Percentiles rank a stretch among this genome's conserved stretches.
Evolutionary conservation across 768 basidiomycete species (phyloP).

Genomic region (Boletus vinaceobasis): DNA sequence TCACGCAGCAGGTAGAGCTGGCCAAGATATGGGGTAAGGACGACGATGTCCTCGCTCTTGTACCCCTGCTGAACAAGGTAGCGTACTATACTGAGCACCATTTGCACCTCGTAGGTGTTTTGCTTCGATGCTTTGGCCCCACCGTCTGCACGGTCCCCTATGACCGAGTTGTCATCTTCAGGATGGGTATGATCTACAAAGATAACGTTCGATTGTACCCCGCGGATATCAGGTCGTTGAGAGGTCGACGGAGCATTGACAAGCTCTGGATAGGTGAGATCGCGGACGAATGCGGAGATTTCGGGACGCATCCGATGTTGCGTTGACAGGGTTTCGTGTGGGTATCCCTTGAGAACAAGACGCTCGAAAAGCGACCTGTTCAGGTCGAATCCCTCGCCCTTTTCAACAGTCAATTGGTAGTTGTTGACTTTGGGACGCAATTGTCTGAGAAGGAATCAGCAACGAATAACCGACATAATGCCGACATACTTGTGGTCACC

Average conservation of each 20-base stretch:
- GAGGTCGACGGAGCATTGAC: slow-evolving; percentile 50
- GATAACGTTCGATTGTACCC: slow-evolving; percentile 54
- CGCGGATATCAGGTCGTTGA: slow-evolving; percentile 48
- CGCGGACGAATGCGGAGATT: slow-evolving; percentile 47
- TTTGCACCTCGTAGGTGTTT: slow-evolving; percentile 55
- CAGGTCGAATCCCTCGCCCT: slow-evolving; percentile 63
- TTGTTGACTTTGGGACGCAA: slow-evolving; percentile 70
- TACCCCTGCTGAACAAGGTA: slow-evolving; percentile 41
- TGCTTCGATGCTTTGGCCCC: slow-evolving; percentile 53
- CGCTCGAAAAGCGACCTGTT: slow-evolving; percentile 51
- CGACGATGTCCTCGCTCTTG: slow-evolving; percentile 47
- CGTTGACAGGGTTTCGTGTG: slow-evolving; percentile 50
- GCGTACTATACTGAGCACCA: slow-evolving; percentile 62
- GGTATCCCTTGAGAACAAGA: slow-evolving; percentile 57
- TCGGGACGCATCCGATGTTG: slow-evolving; percentile 47
- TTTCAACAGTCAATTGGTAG: slow-evolving; percentile 63
- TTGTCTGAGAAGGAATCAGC: slow-evolving; percentile 41
- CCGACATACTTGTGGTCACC: slow-evolving; percentile 47
- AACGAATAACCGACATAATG: not conserved
- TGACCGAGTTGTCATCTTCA: slow-evolving; percentile 44
- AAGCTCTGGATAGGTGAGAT: slow-evolving; percentile 67
- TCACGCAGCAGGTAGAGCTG: slow-evolving; percentile 52
- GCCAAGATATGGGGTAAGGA: slow-evolving; percentile 68
- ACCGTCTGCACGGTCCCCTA: slow-evolving; percentile 45
- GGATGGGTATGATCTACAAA: slow-evolving; percentile 57